Conservation (phyloP, 805 yeast genomes). For the Diddensiella santjacobensis region DNA sequence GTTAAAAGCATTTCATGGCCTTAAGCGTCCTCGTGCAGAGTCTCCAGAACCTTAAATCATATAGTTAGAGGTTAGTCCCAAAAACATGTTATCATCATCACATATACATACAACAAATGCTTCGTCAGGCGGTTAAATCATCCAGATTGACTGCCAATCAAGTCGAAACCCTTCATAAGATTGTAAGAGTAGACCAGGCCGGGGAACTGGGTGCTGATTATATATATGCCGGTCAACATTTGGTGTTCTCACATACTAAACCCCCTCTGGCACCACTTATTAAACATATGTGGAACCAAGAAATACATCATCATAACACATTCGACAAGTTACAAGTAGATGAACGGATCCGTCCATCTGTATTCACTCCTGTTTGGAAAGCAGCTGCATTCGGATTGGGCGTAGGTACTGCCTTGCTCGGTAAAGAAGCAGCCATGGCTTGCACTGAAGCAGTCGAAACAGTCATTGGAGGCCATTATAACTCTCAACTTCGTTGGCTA, state of each 20-base stretch:
- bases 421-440: slow-evolving; percentile 98
- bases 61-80: background rate
- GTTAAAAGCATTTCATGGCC: background rate
- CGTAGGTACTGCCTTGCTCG: slow-evolving; percentile 74
- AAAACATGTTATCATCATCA: background rate
- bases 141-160: slow-evolving; percentile 23
- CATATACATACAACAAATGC: slow-evolving; percentile 12
- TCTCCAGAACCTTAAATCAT: slow-evolving; percentile 1
- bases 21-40: background rate
- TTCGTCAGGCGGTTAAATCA: slow-evolving; percentile 25
- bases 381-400: slow-evolving; percentile 87
- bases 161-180: slow-evolving; percentile 26
- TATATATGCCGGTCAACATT: slow-evolving; percentile 87
- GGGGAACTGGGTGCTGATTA: slow-evolving; percentile 96
- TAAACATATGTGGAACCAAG: slow-evolving; percentile 98
- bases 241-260: slow-evolving; percentile 62
- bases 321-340: slow-evolving; percentile 73
- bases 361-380: slow-evolving; percentile 92
- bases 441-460: slow-evolving; percentile 99
- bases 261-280: slow-evolving; percentile 77
- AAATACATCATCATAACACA: slow-evolving; percentile 81
- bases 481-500: slow-evolving; percentile 77
- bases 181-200: slow-evolving; percentile 90
- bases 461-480: slow-evolving; percentile 94
- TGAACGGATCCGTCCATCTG: slow-evolving; percentile 84